These are phyloP conservation scores for Pichia norvegensis DNA, from an alignment of 1,139 yeast genomes.

Conservation along the genomic window DNA sequence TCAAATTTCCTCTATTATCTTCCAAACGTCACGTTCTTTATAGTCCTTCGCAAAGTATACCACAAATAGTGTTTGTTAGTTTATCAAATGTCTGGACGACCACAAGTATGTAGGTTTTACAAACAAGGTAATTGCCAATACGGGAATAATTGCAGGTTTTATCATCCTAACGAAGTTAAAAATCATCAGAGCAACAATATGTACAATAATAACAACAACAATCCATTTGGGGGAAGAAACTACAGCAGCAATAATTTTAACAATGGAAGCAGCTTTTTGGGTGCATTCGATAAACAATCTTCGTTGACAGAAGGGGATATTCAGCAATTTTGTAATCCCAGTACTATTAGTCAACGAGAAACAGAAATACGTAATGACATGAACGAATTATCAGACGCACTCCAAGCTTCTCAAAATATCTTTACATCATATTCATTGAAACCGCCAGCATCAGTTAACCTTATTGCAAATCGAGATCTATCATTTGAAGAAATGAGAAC, in stretches of 20 bases:
- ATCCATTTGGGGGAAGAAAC: not conserved
- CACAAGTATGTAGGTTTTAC: conserved; percentile 34
- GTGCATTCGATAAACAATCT: not conserved
- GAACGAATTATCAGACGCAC: conserved; percentile 11
- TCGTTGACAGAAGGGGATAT: conserved; percentile 2
- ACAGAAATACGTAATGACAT: conserved; percentile 29
- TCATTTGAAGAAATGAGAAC: conserved; percentile 52
- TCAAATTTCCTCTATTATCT: no score
- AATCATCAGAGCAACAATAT: not conserved
- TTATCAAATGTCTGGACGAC: conserved; percentile 8
- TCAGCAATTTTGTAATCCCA: conserved; percentile 12
- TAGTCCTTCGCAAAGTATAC: no score
- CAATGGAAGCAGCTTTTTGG: not conserved
- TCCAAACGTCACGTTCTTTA: no score
- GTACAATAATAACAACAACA: not conserved
- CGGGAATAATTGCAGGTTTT: conserved; percentile 35
- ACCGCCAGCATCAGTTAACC: conserved; percentile 33
- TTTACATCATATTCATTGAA: conserved; percentile 33
- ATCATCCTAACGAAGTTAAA: conserved; percentile 26
- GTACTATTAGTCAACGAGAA: conserved; percentile 11
- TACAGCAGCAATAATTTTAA: conserved; percentile 1
- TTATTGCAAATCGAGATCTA: conserved; percentile 46
- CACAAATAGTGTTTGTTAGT: no score
- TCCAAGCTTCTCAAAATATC: conserved; percentile 15
- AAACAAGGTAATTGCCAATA: conserved; percentile 31